Base-by-base conservation (phyloP, 1,284 basidiomycete genomes). In the Cerioporus squamosus region DNA sequence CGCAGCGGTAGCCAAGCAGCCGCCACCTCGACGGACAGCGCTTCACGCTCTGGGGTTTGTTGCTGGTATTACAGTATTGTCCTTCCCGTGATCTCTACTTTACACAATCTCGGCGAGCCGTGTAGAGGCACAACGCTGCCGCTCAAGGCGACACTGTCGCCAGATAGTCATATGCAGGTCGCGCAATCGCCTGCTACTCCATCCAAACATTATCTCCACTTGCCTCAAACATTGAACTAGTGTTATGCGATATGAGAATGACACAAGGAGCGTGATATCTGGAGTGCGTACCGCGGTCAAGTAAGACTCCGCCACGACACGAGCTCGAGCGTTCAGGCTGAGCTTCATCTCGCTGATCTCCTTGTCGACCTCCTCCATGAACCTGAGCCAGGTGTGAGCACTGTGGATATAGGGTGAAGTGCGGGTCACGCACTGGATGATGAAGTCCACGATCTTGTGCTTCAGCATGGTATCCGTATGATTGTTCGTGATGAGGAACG, bases 391-490 rank as follows among this genome's bases (percentile, higher is more conserved):
- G 7, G 7, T 5, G 40, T 64, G 2, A 55, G 5, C 17, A 24
- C n/a, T 5, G 17, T 42, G 6, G 1, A 2, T 18, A 2, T 18
- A 22, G n/a, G 8, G n/a, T 4, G 42, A 17, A 14, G 12, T n/a
- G 40, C 7, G 50, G 31, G 68, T 44, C 31, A 57, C 55, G 20
- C 47, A 95, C 91, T 99, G 94, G 66, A 98, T 98, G 77, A 99
- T 97, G 77, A 99, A 99, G 78, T 99, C 97, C 44, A 99, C 97
- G 55, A 99, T 90, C 80, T 98, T 99, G 78, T 99, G 96, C 79
- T 99, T 99, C 67, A 98, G 81, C 95, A 99, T 97, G 2, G 93
- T 93, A 74, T 99, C 97, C 23, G 95, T 87, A 74, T 99, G 95
- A 62, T 90, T 90, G 76, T 98, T 98, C 57, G 97, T 98, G 73